Base-by-base conservation (phyloP, 345 rosid genomes). In the Salix suchowensis region DNA sequence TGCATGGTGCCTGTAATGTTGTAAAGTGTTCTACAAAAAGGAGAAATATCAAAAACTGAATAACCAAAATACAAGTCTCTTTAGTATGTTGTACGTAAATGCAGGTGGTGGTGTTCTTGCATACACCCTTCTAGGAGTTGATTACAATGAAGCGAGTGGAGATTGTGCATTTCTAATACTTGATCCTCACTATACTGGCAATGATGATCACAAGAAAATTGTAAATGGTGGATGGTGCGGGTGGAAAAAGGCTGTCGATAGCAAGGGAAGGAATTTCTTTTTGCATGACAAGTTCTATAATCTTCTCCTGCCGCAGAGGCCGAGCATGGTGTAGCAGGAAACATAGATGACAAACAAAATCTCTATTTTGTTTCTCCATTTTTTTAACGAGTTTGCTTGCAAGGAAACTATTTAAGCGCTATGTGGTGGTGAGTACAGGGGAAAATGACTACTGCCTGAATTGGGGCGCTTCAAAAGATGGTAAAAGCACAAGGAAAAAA, bases 71-170 rank as follows among this genome's bases (percentile, higher is more conserved):
- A 19, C 30, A 23, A 12, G 21, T 26, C 40, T 71, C 40, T 39
- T 39, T 8, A 44, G n/a, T 10, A 13, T n/a, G 7, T 0, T 58
- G 71, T 66, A 14, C 40, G 16, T 67, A 71, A 67, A 71, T 73
- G 73, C 85, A 95, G 98, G 98, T 67, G 98, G 98, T 11, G 98
- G 98, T 48, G 98, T 95, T 68, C 98, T 95, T 74, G 97, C 98
- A 37, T 93, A 95, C 76, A 93, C 96, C 7, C 89, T 95, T 55
- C 65, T 93, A 50, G 98, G 98, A 81, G 87, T 95, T 7, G 97
- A 91, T 82, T 90, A 90, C 88, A 85, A 88, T 24, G 94, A 91
- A 85, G 86, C 82, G 24, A 90, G 86, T 0, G 98, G 97, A 60
- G 98, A 93, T 73, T 95, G 91, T 23, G 97, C 92, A 5, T 95